Conservation (phyloP, 1,284 basidiomycete species). For the Cryptococcus wingfieldii region DNA sequence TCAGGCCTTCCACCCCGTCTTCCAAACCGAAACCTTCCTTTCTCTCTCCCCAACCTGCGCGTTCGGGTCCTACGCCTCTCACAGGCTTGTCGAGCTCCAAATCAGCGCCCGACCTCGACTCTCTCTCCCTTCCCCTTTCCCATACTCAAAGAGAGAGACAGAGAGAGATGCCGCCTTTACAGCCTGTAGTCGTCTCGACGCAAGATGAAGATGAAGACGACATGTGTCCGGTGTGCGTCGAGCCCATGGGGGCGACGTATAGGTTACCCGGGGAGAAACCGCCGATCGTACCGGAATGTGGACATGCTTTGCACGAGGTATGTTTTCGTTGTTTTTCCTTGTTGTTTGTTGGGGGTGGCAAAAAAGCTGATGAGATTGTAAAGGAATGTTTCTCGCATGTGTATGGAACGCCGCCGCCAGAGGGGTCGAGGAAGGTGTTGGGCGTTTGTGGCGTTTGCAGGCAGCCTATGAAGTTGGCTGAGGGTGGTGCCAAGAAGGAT, state of each 20-base stretch:
- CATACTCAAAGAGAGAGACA: slow-evolving; percentile 1
- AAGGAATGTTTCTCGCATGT: slow-evolving; percentile 93
- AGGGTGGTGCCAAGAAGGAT: slow-evolving; percentile 56
- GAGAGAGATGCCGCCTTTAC: slow-evolving; percentile 20
- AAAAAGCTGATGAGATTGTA: not conserved
- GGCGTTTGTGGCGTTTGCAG: slow-evolving; percentile 96
- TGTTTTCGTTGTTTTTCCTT: slow-evolving; percentile 31
- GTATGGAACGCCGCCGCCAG: slow-evolving; percentile 81
- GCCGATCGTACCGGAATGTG: slow-evolving; percentile 91
- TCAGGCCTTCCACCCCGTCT: slow-evolving; percentile 3
- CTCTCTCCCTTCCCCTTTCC: too few species aligned
- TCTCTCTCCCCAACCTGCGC: slow-evolving; percentile 5
- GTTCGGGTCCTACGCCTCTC: not conserved
- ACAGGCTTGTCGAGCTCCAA: slow-evolving; percentile 8
- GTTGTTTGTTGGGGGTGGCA: slow-evolving; percentile 3
- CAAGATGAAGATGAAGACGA: slow-evolving; percentile 38
- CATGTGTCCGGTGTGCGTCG: slow-evolving; percentile 48
- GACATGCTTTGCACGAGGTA: slow-evolving; percentile 93
- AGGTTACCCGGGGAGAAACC: slow-evolving; percentile 85
- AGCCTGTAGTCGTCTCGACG: slow-evolving; percentile 38
- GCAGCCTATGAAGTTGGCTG: slow-evolving; percentile 86
- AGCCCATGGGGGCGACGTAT: slow-evolving; percentile 43
- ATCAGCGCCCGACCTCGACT: slow-evolving; percentile 25
- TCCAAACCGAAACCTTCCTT: not conserved
- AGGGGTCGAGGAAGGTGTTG: slow-evolving; percentile 61